Evolutionary conservation across 2,329 filamentous ascomycete species (phyloP).

Genomic region (Endothia cerciana): DNA sequence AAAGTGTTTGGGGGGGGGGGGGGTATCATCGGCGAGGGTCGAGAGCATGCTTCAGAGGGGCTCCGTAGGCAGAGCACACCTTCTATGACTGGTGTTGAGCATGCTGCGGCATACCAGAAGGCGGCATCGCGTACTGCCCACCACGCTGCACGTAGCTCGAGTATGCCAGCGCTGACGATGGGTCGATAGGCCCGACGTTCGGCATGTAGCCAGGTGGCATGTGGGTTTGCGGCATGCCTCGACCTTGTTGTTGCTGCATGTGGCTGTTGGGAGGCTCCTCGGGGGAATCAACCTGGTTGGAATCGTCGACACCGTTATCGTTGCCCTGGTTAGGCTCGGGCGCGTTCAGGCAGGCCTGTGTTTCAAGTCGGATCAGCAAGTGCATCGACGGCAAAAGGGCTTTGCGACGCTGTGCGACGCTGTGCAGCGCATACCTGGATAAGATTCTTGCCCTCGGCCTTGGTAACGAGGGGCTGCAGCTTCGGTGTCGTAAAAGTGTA

Average conservation of each 20-base stretch:
- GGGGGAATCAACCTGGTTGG: slow-evolving; percentile 82
- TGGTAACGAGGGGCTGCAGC: slow-evolving; percentile 95
- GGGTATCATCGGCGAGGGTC: slow-evolving; percentile 57
- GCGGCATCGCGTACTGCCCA: slow-evolving; percentile 78
- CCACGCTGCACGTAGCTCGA: slow-evolving; percentile 79
- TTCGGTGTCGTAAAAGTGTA: slow-evolving; percentile 99
- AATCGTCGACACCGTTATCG: slow-evolving; percentile 79
- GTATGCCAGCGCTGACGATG: slow-evolving; percentile 80
- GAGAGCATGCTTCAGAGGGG: slow-evolving; percentile 15
- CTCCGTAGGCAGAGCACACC: background rate
- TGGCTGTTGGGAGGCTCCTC: slow-evolving; percentile 83
- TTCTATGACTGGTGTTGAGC: slow-evolving; percentile 76
- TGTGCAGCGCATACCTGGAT: slow-evolving; percentile 75
- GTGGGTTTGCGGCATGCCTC: slow-evolving; percentile 67
- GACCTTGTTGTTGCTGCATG: slow-evolving; percentile 67
- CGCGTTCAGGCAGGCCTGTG: slow-evolving; percentile 91
- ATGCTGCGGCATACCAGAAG: slow-evolving; percentile 78
- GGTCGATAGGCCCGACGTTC: slow-evolving; percentile 66
- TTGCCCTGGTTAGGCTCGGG: slow-evolving; percentile 83
- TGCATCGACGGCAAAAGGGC: slow-evolving; percentile 10
- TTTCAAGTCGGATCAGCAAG: slow-evolving; percentile 36
- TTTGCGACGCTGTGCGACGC: slow-evolving; percentile 26
- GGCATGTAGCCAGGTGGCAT: slow-evolving; percentile 68
- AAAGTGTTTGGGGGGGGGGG: slow-evolving; percentile 58
- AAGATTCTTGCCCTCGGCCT: slow-evolving; percentile 98